phyloP scores from a whole-genome alignment of 2,329 filamentous ascomycete genomes.

The Gyromitra esculenta region DNA sequence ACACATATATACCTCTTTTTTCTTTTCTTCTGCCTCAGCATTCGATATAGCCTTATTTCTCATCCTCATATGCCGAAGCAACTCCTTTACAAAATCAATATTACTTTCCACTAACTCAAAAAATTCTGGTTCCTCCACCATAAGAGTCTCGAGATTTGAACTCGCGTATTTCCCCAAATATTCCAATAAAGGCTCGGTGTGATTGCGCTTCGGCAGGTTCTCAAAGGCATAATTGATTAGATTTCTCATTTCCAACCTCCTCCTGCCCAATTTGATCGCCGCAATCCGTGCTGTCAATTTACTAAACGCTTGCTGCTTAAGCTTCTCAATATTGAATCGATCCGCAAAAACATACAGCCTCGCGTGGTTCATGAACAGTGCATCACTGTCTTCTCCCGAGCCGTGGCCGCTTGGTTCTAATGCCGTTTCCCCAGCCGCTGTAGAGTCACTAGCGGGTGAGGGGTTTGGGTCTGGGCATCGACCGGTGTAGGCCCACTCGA shows the following conservation, averaged over 20 bases:
- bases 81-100: slow-evolving; percentile 39
- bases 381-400: neutral
- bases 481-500: slow-evolving; percentile 35
- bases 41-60: slow-evolving; percentile 6
- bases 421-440: neutral
- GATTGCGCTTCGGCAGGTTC: slow-evolving; percentile 32
- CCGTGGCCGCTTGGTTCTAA: neutral
- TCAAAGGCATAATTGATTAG: slow-evolving; percentile 32
- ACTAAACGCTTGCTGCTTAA: slow-evolving; percentile 15
- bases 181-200: slow-evolving; percentile 17
- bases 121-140: slow-evolving; percentile 31
- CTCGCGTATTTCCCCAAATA: slow-evolving; percentile 33
- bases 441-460: neutral
- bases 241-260: slow-evolving; percentile 12
- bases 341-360: slow-evolving; percentile 37
- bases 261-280: neutral
- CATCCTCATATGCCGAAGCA: slow-evolving; percentile 10
- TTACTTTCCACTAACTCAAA: slow-evolving; percentile 15
- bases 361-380: slow-evolving; percentile 20
- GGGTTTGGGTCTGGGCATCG: slow-evolving; percentile 9
- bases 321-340: slow-evolving; percentile 26
- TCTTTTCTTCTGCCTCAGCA: neutral
- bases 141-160: slow-evolving; percentile 39
- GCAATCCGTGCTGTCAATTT: slow-evolving; percentile 14
- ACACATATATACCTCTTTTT: neutral